These are phyloP conservation scores for Gilbertella persicaria DNA, from an alignment of 371 early-diverging fungal species.

Conservation along the genomic window DNA sequence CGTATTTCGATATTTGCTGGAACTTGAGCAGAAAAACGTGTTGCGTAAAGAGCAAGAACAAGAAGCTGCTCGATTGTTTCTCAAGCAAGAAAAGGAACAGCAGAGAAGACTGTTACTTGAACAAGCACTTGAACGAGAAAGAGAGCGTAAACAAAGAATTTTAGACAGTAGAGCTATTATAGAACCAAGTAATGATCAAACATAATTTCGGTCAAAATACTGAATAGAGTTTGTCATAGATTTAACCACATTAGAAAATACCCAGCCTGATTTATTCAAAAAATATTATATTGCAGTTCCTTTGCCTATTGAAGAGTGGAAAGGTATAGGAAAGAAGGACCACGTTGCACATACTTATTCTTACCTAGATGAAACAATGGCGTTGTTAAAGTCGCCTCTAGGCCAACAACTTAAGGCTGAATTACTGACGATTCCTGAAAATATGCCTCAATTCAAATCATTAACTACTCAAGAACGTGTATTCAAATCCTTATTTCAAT, in stretches of 20 bases:
- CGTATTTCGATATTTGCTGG: conserved; percentile 17
- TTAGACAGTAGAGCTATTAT: conserved; percentile 18
- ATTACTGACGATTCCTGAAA: conserved; percentile 27
- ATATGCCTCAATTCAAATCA: conserved; percentile 25
- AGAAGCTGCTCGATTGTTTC: neutral
- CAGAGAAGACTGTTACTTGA: conserved; percentile 10
- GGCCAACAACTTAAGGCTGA: conserved; percentile 24
- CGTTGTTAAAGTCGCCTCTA: conserved; percentile 23
- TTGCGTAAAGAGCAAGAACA: conserved; percentile 23
- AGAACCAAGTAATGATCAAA: conserved; percentile 19
- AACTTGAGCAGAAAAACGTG: conserved; percentile 18
- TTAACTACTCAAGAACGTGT: conserved; percentile 28
- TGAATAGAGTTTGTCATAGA: conserved; percentile 7
- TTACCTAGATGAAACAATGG: conserved; percentile 13
- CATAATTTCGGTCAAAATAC: neutral
- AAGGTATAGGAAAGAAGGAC: conserved; percentile 12
- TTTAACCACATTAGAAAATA: conserved; percentile 15
- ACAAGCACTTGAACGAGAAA: conserved; percentile 13
- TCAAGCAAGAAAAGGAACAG: conserved; percentile 9
- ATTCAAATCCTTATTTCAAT: conserved; percentile 34
- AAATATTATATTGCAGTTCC: conserved; percentile 26
- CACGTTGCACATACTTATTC: neutral
- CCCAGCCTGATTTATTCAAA: conserved; percentile 10
- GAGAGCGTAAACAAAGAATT: conserved; percentile 8
- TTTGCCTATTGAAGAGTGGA: conserved; percentile 23